Evolutionary conservation across 2,329 filamentous ascomycete genomes (phyloP).

Genomic region (Apiospora marii): DNA sequence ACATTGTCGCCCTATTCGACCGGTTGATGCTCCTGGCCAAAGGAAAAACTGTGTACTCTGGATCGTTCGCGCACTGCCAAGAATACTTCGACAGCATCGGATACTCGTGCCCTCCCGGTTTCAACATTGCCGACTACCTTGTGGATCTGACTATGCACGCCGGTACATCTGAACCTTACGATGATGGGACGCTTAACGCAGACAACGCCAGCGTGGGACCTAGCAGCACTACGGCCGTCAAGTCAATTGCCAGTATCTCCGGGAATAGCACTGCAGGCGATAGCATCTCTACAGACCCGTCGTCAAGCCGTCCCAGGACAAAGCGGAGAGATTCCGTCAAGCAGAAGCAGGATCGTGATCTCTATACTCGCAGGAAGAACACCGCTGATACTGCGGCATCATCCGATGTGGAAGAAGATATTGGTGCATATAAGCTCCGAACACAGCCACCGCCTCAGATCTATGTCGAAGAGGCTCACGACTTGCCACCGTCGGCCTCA

Average conservation of each 20-base stretch:
- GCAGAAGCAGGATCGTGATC: slow-evolving; percentile 84
- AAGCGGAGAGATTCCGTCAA: slow-evolving; percentile 83
- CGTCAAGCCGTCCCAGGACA: slow-evolving; percentile 69
- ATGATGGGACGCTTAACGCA: slow-evolving; percentile 59
- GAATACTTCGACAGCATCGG: slow-evolving; percentile 91
- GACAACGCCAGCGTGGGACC: slow-evolving; percentile 76
- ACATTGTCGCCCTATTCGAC: slow-evolving; percentile 97
- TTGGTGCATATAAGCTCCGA: slow-evolving; percentile 60
- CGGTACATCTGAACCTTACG: slow-evolving; percentile 58
- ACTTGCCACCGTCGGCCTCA: slow-evolving; percentile 65
- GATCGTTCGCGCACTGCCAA: slow-evolving; percentile 87
- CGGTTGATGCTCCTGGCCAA: slow-evolving; percentile 89
- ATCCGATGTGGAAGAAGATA: slow-evolving; percentile 62
- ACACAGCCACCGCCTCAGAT: slow-evolving; percentile 64
- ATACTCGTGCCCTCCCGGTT: slow-evolving; percentile 92
- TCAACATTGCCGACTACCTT: slow-evolving; percentile 98
- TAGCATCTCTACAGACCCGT: slow-evolving; percentile 63
- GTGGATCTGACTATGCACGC: slow-evolving; percentile 99
- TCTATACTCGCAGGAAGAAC: slow-evolving; percentile 84
- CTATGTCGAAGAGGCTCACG: slow-evolving; percentile 73
- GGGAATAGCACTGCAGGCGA: slow-evolving; percentile 77
- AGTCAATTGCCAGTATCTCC: slow-evolving; percentile 87
- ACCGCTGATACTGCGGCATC: slow-evolving; percentile 66
- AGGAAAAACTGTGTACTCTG: slow-evolving; percentile 91
- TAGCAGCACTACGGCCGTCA: slow-evolving; percentile 87